phyloP scores from a whole-genome alignment of 768 basidiomycete species.

The Rhizopogon sp. region DNA sequence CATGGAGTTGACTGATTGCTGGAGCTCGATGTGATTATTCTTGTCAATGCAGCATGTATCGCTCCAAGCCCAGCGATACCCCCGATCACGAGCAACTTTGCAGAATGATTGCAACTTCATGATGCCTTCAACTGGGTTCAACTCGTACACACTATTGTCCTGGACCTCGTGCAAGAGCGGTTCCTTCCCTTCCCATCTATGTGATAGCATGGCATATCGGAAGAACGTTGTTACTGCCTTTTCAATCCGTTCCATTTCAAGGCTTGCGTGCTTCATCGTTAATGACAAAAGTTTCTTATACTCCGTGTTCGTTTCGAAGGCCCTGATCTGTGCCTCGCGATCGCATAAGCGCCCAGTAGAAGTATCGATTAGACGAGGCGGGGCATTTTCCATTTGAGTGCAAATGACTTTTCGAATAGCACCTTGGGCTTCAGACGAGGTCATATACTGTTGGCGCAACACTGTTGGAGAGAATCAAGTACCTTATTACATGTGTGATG shows the following conservation, averaged over 20 bases:
- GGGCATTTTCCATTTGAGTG: neutral
- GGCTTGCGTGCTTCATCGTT: neutral
- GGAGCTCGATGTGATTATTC: constrained; percentile 5
- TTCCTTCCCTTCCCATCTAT: neutral
- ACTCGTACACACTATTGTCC: neutral
- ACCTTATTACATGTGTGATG: neutral
- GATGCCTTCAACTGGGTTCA: neutral
- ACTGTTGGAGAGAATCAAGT: neutral
- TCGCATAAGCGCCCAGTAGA: neutral
- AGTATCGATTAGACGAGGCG: neutral
- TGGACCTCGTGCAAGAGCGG: neutral
- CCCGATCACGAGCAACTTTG: neutral
- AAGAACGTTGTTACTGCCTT: neutral
- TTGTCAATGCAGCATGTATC: constrained; percentile 9
- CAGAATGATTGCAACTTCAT: neutral
- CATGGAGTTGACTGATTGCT: constrained; percentile 9
- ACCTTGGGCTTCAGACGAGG: neutral
- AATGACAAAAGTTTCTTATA: neutral
- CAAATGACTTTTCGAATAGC: neutral
- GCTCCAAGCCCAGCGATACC: constrained; percentile 2
- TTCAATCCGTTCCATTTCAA: neutral
- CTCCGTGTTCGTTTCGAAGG: neutral
- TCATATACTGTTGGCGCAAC: neutral
- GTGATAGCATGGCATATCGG: neutral
- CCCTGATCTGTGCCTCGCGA: neutral